phyloP scores from a whole-genome alignment of 2,329 filamentous ascomycete species.

The Chalara sp. region DNA sequence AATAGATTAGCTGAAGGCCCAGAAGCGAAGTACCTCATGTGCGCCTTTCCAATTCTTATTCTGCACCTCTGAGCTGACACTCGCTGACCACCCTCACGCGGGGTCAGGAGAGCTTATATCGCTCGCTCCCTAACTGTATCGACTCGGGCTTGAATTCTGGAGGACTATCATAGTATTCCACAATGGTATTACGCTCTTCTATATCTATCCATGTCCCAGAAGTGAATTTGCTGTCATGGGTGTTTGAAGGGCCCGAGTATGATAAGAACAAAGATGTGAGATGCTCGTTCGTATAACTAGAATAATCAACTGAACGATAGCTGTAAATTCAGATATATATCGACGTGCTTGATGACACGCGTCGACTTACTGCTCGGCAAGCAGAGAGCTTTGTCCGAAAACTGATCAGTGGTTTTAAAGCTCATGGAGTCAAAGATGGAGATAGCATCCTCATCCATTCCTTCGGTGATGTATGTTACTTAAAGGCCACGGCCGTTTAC shows the following conservation, averaged over 20 bases:
- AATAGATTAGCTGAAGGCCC: no score
- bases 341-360: neutral
- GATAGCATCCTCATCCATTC: conserved; percentile 6
- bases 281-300: neutral
- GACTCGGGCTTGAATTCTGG: no score
- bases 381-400: conserved; percentile 2
- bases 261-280: conserved; percentile 2
- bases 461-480: conserved; percentile 6
- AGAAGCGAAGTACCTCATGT: no score
- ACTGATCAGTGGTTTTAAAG: conserved; percentile 6
- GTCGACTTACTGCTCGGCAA: conserved; percentile 2
- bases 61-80: no score
- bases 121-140: no score
- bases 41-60: no score
- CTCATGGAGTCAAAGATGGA: conserved; percentile 5
- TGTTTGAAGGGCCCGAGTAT: neutral
- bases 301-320: no score
- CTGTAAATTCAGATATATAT: conserved; percentile 1
- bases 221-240: conserved; percentile 2
- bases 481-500: no score
- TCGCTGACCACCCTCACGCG: no score
- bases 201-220: neutral
- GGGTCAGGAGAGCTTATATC: no score
- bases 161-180: no score
- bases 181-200: neutral